phyloP scores from a whole-genome alignment of 768 basidiomycete species.

The Nidula microcarpa region DNA sequence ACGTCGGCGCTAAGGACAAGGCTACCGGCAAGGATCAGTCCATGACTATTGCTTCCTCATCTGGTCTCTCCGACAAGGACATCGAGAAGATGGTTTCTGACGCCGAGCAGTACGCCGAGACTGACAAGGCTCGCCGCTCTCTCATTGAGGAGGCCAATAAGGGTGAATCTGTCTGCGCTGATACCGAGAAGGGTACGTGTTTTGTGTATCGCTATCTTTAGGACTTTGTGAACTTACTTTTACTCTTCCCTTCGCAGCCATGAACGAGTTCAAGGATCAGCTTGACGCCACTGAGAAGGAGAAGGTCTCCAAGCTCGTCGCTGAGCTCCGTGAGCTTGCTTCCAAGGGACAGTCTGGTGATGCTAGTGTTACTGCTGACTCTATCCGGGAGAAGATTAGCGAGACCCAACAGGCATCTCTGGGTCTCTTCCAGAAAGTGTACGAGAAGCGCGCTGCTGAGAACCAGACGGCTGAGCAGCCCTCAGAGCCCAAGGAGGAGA shows the following conservation, averaged over 20 bases:
- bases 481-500: conserved; percentile 63
- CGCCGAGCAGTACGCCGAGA: conserved; percentile 90
- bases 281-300: conserved; percentile 90
- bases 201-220: too few relatives aligned
- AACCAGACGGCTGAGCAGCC: conserved; percentile 43
- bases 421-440: conserved; percentile 95
- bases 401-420: conserved; percentile 95
- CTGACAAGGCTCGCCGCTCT: conserved; percentile 81
- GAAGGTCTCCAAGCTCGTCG: conserved; percentile 85
- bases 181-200: conserved; percentile 88
- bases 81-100: conserved; percentile 97
- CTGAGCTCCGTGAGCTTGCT: conserved; percentile 85
- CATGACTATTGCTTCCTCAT: conserved; percentile 97
- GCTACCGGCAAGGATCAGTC: conserved; percentile 88
- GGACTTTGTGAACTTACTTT: too few relatives aligned
- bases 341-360: conserved; percentile 89
- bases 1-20: conserved; percentile 95
- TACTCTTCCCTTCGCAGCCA: conserved; percentile 44
- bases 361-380: conserved; percentile 73
- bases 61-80: conserved; percentile 93
- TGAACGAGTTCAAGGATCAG: conserved; percentile 98
- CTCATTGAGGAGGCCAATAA: conserved; percentile 97
- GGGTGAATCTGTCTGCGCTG: conserved; percentile 89
- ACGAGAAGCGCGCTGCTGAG: conserved; percentile 88
- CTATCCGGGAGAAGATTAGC: conserved; percentile 88